Base-by-base conservation (phyloP, 1,284 basidiomycete species). In the Serendipita sp. region DNA sequence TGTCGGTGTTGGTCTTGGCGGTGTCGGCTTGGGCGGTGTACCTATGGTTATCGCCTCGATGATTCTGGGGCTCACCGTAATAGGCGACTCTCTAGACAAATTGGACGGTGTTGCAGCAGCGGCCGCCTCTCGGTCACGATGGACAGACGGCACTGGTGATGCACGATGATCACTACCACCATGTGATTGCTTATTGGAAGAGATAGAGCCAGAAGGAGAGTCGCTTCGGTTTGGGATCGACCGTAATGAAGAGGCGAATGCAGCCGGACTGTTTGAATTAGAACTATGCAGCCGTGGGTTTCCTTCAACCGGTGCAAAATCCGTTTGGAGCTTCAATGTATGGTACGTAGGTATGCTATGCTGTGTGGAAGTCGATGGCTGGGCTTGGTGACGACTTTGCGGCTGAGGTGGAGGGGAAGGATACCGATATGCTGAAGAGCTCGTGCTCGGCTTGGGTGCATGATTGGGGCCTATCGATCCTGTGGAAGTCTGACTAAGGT, bases 341-440 rank as follows among this genome's bases (percentile, higher is more conserved):
- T 58, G 53, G 10, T 30, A 34, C 8, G 53, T 34, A 32, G 34
- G 53, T 4, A 32, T 29, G 8, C 17, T 22, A 10, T 32, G 53
- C n/a, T 58, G 34, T 32, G 32, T 32, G n/a, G 53, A 26, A 32
- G 53, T n/a, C 10, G 32, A 30, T 32, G 53, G 10, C 17, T 58
- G 53, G 32, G 53, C n/a, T 32, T 49, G 5, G n/a, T 49, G 45
- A 49, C n/a, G 29, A 6, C 6, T 8, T 6, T 49, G 45, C n/a
- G 45, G 32, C 32, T 58, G 53, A n/a, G 17, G 53, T n/a, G 53
- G 53, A 17, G 53, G 53, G 10, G 53, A 32, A 30, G 53, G 53
- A 58, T 58, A 58, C 29, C 53, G 53, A 34, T 30, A 29, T 34
- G 55, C 60, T 30, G 64, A 29, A 32, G 42, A 29, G 34, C n/a